Evolutionary conservation across 768 basidiomycete species (phyloP), one percentile per base, ranked within the genome.

Genomic region (Atractiella rhizophila): DNA sequence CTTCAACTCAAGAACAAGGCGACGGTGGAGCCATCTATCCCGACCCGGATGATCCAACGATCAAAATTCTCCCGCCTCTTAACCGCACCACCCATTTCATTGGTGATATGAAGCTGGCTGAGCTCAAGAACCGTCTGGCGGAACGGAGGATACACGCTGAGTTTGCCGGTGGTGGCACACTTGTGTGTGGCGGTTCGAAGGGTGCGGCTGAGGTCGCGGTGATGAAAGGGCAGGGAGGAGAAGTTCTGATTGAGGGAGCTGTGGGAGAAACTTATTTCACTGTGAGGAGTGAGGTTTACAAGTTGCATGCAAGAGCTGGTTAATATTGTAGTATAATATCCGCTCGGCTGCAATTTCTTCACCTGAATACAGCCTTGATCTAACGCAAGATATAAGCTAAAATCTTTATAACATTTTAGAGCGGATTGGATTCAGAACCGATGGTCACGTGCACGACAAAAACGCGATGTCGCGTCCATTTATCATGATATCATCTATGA

Each of bases 11-110:
- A 13, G 35, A 21, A 11, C 32, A 20, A 6, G 37, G 11, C 20
- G 20, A n/a, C n/a, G n/a, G n/a, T n/a, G n/a, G n/a, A n/a, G n/a
- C 32, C 19, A 21, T 19, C 25, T 13, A 36, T 11, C 4, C 42
- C 10, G 15, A 28, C 4, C 12, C 30, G 30, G 31, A 31, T 34
- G 44, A 43, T n/a, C 10, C 24, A 27, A 30, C 47, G 4, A 28
- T 33, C 35, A 44, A 45, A 28, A 62, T 68, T 16, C 65, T 69
- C 9, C 61, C 69, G 2, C 64, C 94, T 3, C 81, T 83, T 1
- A n/a, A n/a, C n/a, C n/a, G n/a, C n/a, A 70, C 73, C 44, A 86
- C 88, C 0, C 79, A 86, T 6, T 88, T 94, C 74, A 91, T 98
- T 42, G 91, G 91, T 37, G 91, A 96, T 54, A 69, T 98, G 30